Percentiles rank a stretch among this genome's conserved stretches.
These are phyloP conservation scores for Naumovozyma baii DNA, from an alignment of 805 yeast genomes.

Conservation along the genomic window DNA sequence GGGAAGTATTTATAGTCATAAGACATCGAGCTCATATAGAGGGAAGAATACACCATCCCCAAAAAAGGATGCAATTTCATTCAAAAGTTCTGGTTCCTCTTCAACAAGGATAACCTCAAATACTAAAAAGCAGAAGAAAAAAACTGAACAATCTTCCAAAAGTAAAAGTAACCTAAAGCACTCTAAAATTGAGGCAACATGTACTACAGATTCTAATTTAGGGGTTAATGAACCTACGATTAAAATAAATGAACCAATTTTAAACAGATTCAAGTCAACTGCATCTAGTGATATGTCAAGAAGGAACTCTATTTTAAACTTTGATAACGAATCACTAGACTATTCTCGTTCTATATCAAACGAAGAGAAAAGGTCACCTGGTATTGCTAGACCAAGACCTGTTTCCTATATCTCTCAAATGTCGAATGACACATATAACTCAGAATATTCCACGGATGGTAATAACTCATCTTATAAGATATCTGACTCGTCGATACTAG, in stretches of 20 bases:
- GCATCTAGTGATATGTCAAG: conserved; percentile 23
- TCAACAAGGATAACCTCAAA: conserved; percentile 5
- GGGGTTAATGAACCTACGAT: not conserved
- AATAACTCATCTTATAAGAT: conserved; percentile 6
- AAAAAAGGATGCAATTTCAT: not conserved
- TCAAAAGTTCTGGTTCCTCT: conserved; percentile 3
- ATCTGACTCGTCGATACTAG: conserved; percentile 7
- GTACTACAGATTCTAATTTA: not conserved
- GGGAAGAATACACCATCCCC: conserved; percentile 1
- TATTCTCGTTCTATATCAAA: conserved; percentile 6
- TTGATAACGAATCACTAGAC: conserved; percentile 14
- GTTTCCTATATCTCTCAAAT: conserved; percentile 43
- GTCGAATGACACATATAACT: conserved; percentile 39
- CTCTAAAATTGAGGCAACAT: not conserved
- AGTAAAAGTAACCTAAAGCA: not conserved
- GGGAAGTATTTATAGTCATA: not conserved
- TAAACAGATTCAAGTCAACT: conserved; percentile 21
- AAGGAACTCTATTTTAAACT: conserved; percentile 25
- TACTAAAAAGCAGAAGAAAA: conserved; percentile 2
- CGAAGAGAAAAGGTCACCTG: conserved; percentile 10
- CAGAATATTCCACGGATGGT: conserved; percentile 41
- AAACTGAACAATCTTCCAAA: not conserved
- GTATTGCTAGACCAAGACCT: conserved; percentile 33
- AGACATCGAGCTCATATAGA: not conserved
- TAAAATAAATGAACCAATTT: conserved; percentile 8